Evolutionary conservation across 2,329 filamentous ascomycete species (phyloP), one percentile per base, ranked within the genome.

Genomic region (Fusarium torulosum): DNA sequence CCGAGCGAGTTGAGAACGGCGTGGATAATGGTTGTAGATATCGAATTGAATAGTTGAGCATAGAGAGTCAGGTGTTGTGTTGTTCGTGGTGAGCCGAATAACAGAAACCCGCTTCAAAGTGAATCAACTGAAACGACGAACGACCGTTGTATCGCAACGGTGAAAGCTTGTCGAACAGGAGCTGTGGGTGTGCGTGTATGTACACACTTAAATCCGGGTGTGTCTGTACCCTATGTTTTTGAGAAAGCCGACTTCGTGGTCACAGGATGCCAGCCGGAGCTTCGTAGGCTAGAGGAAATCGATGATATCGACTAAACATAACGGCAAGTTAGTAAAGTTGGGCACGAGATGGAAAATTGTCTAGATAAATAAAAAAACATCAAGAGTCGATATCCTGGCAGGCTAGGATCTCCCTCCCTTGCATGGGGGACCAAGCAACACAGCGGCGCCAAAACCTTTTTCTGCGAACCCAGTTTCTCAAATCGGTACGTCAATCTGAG

Each of bases 331-430:
- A 72, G 70, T 53, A 51, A 70, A 58, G 33, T 59, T 60, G 53
- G 40, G 45, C 62, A 56, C 44, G 42, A 63, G 44, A 27, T 47
- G 17, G 29, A 57, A 55, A 40, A 46, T 51, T 37, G 52, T 66
- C 59, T 51, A 58, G 46, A 72, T 53, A 56, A 59, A 64, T n/a
- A n/a, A 70, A 63, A 25, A 70, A 63, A 71, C 59, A 44, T 49
- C 27, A 54, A 58, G 33, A 55, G 50, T 52, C 49, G 59, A 59
- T 62, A 49, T 53, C 68, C 65, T 44, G 51, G 55, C 43, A 50
- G 53, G 42, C 40, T 49, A 66, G 65, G 61, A 59, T 52, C 57
- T 63, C 60, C 45, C 49, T 68, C 65, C 51, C 65, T 68, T 68
- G 65, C 65, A 68, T 68, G 54, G 68, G 33, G 59, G 29, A 51